Base-by-base conservation (phyloP, 441 rosid species). In the Croton laevigatus region DNA sequence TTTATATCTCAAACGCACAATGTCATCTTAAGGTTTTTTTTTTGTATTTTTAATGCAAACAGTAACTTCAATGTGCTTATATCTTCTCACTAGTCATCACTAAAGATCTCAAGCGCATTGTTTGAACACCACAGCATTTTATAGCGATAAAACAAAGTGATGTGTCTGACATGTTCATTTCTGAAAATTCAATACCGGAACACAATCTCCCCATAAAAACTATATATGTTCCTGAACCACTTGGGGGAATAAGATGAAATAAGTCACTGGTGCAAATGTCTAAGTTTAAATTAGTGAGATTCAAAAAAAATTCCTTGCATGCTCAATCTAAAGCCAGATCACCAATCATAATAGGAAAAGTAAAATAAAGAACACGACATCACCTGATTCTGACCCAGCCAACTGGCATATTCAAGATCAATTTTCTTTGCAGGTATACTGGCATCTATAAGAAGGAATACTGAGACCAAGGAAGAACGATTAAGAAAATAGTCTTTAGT, bases 321-420 rank as follows among this genome's bases (percentile, higher is more conserved):
- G 23, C 27, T 16, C 19, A 8, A 63, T 6, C 5, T 54, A 16
- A 12, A 13, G 13, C 37, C 59, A 48, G 16, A 42, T 13, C 38
- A 57, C 17, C 13, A 19, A n/a, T 54, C 6, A 7, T 52, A 3
- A 12, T 22, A 40, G 7, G 6, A 1, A 36, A 36, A 10, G 5
- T 8, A 5, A 38, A 8, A 46, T 2, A 1, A 22, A 19, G 44
- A 60, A 62, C 65, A 65, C 45, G 23, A 52, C 12, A 8, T 53
- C 80, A 88, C 97, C 98, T 88, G 91, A 80, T 94, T 90, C 81
- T 89, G 86, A 66, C 97, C 97, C 73, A 94, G 88, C 98, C 98
- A 94, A 69, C 95, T 90, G 23, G 97, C 97, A 78, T 89, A 94
- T n/a, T 91, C 96, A 13, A 93, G 95, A 80, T 94, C 98, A 9